Evolutionary conservation across 2,329 filamentous ascomycete species (phyloP).

Genomic region (Colletotrichum lentis): DNA sequence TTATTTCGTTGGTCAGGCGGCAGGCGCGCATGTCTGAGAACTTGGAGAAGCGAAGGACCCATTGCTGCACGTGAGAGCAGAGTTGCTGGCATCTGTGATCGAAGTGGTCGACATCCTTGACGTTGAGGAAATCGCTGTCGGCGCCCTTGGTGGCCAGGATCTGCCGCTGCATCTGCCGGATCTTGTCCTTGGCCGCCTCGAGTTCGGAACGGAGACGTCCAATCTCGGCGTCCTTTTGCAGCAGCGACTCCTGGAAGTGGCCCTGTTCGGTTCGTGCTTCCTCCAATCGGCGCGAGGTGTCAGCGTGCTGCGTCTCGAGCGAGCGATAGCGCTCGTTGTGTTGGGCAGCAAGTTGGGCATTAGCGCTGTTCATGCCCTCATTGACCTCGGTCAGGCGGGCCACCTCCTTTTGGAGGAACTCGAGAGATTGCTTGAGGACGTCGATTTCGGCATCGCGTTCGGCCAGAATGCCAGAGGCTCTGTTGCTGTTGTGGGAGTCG

Average conservation of each 20-base stretch:
- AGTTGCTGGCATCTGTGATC: conserved; percentile 92
- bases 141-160: conserved; percentile 67
- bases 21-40: conserved; percentile 93
- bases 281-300: conserved; percentile 73
- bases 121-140: conserved; percentile 77
- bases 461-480: conserved; percentile 73
- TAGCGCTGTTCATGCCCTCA: conserved; percentile 78
- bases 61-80: conserved; percentile 95
- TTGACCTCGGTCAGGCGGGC: conserved; percentile 83
- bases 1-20: conserved; percentile 82
- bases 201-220: conserved; percentile 79
- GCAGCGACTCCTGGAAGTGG: conserved; percentile 70
- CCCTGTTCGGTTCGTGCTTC: conserved; percentile 71
- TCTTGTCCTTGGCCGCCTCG: conserved; percentile 71
- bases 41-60: conserved; percentile 97
- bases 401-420: conserved; percentile 84
- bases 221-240: conserved; percentile 86
- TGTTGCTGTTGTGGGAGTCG: conserved; percentile 71
- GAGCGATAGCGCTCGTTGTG: conserved; percentile 75
- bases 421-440: conserved; percentile 78
- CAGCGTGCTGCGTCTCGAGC: conserved; percentile 72
- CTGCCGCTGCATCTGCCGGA: conserved; percentile 60
- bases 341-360: conserved; percentile 77
- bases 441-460: conserved; percentile 90
- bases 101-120: conserved; percentile 93